Base-by-base conservation (phyloP, 306 rosid genomes). In the Glycine tomentella region DNA sequence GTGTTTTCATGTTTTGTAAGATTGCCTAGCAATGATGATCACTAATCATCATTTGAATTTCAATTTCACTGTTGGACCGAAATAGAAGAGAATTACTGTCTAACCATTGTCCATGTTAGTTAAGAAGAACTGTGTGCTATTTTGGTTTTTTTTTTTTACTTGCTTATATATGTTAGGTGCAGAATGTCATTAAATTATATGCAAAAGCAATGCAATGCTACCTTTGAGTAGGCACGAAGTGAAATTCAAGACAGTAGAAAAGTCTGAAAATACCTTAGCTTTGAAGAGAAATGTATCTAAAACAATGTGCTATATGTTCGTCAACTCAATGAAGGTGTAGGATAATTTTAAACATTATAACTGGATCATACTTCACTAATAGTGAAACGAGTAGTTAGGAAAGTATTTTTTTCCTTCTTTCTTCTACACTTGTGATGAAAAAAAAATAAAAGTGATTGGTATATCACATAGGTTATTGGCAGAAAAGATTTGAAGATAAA, bases 191-290 rank as follows among this genome's bases (percentile, higher is more conserved):
- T 69, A 4, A 11, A 65, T 76, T 77, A 77, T 74, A 68, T 74
- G 87, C 78, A 74, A 82, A 84, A 84, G 74, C 76, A 77, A 42
- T 79, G 65, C 70, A 82, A 40, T 73, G 81, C 74, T 84, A 86
- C 66, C 89, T 83, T 91, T 90, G 94, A 87, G 94, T 93, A 87
- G 73, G 93, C 61, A 86, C 64, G 77, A 90, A 90, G 96, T 77
- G 89, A 91, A 77, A 84, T 80, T 85, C 82, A 69, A 86, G 74
- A 73, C 42, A 69, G 64, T 55, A 72, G 59, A 56, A 42, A 36
- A 64, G 74, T 69, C 16, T 51, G 48, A 31, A 78, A 69, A 84
- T 83, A 83, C 80, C 97, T 93, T 93, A 72, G 91, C 92, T 89
- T 91, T 75, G 87, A 93, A 93, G 97, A 91, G 80, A 88, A 77